Evolutionary conservation across 495 filamentous ascomycete species (phyloP).

Genomic region (Penicillium pulvis): DNA sequence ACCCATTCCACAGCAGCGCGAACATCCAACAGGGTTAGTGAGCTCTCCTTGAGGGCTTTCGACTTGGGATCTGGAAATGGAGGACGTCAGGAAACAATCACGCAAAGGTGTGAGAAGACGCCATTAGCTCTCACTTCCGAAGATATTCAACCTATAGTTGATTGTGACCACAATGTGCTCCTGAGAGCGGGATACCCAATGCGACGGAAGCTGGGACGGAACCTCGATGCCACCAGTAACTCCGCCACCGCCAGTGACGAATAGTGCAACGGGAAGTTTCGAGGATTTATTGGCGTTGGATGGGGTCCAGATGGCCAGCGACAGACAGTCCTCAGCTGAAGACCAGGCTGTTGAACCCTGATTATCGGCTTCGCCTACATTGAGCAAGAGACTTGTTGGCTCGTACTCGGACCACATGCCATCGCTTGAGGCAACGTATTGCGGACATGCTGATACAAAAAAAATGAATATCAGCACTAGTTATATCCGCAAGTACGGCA

Average conservation of each 20-base stretch:
- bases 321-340: slow-evolving; percentile 23
- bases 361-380: slow-evolving; percentile 11
- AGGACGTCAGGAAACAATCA: no score
- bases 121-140: slow-evolving; percentile 15
- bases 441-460: slow-evolving; percentile 11
- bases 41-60: slow-evolving; percentile 32
- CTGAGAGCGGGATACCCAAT: slow-evolving; percentile 48
- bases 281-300: slow-evolving; percentile 4
- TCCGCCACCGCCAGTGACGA: slow-evolving; percentile 17
- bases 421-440: slow-evolving; percentile 10
- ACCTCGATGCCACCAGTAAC: slow-evolving; percentile 44
- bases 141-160: slow-evolving; percentile 39
- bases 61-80: slow-evolving; percentile 15
- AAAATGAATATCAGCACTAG: no score
- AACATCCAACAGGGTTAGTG: slow-evolving; percentile 59
- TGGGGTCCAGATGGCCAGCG: slow-evolving; percentile 23
- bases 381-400: slow-evolving; percentile 12
- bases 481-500: no score
- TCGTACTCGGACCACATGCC: slow-evolving; percentile 19
- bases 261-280: slow-evolving; percentile 21
- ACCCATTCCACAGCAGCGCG: slow-evolving; percentile 60
- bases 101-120: no score
- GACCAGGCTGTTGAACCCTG: slow-evolving; percentile 20
- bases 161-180: slow-evolving; percentile 56
- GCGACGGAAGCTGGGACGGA: slow-evolving; percentile 45